Evolutionary conservation across 257 asterid genomes (phyloP).

Genomic region (Rehmannia glutinosa): DNA sequence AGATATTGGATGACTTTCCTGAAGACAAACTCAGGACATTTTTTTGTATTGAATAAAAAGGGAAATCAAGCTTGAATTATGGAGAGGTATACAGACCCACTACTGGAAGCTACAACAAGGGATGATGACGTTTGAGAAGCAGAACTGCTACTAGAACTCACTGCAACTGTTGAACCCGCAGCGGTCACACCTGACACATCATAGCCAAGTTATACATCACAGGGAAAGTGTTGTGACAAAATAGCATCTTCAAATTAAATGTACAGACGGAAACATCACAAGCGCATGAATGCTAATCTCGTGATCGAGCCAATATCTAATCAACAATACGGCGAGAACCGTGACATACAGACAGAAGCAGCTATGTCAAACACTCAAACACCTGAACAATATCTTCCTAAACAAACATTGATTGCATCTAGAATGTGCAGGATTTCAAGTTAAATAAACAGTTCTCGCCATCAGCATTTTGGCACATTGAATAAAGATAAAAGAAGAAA

Average conservation of each 20-base stretch:
- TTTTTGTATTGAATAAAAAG: not conserved
- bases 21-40: conserved; percentile 11
- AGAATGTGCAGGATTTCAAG: not conserved
- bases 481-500: not conserved
- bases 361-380: not conserved
- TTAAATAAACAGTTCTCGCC: not conserved
- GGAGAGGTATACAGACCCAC: conserved; percentile 56
- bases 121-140: conserved; percentile 63
- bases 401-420: not conserved
- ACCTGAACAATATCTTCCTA: not conserved
- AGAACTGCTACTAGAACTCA: conserved; percentile 43
- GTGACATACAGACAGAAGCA: not conserved
- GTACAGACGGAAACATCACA: not conserved
- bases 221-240: not conserved
- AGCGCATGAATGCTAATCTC: not conserved
- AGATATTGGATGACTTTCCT: not conserved
- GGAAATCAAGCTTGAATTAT: not conserved
- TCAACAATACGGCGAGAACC: not conserved
- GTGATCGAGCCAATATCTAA: not conserved
- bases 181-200: conserved; percentile 27
- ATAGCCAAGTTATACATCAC: conserved; percentile 13
- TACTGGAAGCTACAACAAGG: conserved; percentile 51
- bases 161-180: conserved; percentile 44
- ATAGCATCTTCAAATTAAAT: not conserved
- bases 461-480: not conserved